Evolutionary conservation across 257 asterid genomes (phyloP).

Genomic region (Phtheirospermum japonicum): DNA sequence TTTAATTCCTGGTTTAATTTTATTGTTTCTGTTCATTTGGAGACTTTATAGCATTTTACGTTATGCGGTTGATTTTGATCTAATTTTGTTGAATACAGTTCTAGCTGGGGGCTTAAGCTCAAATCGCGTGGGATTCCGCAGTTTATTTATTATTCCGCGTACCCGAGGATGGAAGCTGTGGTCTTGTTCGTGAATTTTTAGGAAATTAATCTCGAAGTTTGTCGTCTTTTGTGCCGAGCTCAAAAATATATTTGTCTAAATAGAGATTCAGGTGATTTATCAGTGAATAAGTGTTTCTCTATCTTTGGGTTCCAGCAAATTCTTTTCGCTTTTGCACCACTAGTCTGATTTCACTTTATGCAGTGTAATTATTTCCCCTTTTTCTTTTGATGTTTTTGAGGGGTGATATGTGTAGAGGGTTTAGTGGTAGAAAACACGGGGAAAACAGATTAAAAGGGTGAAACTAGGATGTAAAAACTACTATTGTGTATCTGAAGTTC

Average conservation of each 20-base stretch:
- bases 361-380: neutral
- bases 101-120: conserved; percentile 33
- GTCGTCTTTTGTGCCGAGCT: conserved; percentile 24
- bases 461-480: conserved; percentile 14
- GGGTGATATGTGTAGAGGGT: neutral
- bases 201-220: conserved; percentile 26
- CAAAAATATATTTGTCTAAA: conserved; percentile 23
- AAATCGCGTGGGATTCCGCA: conserved; percentile 30
- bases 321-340: conserved; percentile 11
- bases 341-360: conserved; percentile 9
- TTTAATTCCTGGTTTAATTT: neutral
- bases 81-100: conserved; percentile 19
- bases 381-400: conserved; percentile 4
- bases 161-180: conserved; percentile 29
- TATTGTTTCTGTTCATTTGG: neutral
- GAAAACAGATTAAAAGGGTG: conserved; percentile 7
- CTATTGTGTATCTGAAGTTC: conserved; percentile 14
- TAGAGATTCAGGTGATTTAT: conserved; percentile 28
- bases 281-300: conserved; percentile 27
- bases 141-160: conserved; percentile 20
- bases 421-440: neutral
- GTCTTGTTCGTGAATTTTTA: conserved; percentile 31
- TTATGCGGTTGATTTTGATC: conserved; percentile 27
- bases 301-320: conserved; percentile 13
- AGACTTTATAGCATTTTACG: conserved; percentile 3